Percentiles rank a stretch among this genome's conserved stretches.
Evolutionary conservation across 768 basidiomycete species (phyloP).

Genomic region (Phaffia australis): DNA sequence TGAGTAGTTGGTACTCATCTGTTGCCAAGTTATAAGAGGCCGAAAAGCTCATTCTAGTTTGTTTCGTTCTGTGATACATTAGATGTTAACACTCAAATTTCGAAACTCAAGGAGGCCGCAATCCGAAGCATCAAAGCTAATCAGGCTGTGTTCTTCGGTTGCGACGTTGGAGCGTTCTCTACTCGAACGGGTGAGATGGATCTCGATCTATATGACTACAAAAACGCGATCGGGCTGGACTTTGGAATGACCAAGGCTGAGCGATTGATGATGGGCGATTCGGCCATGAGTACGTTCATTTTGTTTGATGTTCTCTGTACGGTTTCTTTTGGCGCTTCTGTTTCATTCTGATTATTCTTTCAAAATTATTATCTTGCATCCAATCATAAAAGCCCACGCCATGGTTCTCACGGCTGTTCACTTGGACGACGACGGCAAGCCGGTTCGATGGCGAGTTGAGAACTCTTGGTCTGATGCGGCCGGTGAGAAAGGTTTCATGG

Average conservation of each 20-base stretch:
- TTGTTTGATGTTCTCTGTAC: neutral
- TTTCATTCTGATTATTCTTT: neutral
- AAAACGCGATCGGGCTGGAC: conserved; percentile 4
- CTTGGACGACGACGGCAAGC: conserved; percentile 60
- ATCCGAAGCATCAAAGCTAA: conserved; percentile 79
- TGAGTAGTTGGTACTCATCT: too few species aligned
- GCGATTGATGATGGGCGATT: conserved; percentile 5
- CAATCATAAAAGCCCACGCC: conserved; percentile 65
- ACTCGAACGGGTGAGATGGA: conserved; percentile 15
- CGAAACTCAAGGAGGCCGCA: conserved; percentile 68
- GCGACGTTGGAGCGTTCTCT: conserved; percentile 56
- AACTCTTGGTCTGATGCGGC: conserved; percentile 78
- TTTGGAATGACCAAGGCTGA: conserved; percentile 16
- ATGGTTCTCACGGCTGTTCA: conserved; percentile 90
- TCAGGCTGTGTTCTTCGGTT: conserved; percentile 87
- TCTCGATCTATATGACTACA: conserved; percentile 20
- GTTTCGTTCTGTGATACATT: neutral
- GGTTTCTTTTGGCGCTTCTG: too few species aligned
- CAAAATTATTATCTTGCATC: neutral
- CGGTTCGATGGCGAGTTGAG: conserved; percentile 90
- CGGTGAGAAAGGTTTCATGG: conserved; percentile 52
- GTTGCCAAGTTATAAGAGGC: too few species aligned
- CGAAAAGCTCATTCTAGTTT: too few species aligned
- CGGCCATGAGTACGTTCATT: conserved; percentile 1
- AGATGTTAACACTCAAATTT: conserved; percentile 74